Evolutionary conservation across 208 protist species (phyloP).

Genomic region (Leishmania martiniquensis): DNA sequence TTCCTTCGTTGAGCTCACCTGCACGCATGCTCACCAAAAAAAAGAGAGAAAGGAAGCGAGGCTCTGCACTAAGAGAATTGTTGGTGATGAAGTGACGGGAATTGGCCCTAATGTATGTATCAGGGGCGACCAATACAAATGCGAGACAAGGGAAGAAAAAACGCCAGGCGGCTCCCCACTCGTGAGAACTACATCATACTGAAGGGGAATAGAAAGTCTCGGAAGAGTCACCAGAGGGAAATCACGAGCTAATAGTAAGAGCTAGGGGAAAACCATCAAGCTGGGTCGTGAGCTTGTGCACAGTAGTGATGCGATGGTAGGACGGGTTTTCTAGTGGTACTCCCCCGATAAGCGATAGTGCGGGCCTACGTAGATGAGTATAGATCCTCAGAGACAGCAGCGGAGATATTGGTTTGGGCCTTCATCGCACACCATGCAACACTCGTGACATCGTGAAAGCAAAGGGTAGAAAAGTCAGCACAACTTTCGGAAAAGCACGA

Average conservation of each 20-base stretch:
- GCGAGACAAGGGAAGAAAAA: background rate
- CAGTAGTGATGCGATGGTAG: background rate
- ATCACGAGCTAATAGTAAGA: slow-evolving; percentile 1
- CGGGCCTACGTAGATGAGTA: background rate
- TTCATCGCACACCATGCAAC: background rate
- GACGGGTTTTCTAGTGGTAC: background rate
- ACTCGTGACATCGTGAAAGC: background rate
- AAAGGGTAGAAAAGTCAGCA: background rate
- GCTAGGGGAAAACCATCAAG: background rate
- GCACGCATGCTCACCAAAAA: background rate
- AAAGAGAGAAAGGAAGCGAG: background rate
- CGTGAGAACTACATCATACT: slow-evolving; percentile 7
- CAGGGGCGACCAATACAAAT: background rate
- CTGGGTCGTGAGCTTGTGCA: background rate
- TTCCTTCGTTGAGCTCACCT: background rate
- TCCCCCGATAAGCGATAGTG: background rate
- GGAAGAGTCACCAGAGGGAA: background rate
- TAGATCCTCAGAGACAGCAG: slow-evolving; percentile 3
- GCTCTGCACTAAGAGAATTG: background rate
- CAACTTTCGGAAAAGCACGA: slow-evolving; percentile 9
- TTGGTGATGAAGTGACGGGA: background rate
- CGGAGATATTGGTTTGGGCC: background rate
- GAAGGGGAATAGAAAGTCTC: background rate
- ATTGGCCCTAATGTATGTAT: background rate
- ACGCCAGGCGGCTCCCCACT: background rate